Evolutionary conservation across 148 eudicot genomes (phyloP).

Genomic region (Rhododendron vialii): DNA sequence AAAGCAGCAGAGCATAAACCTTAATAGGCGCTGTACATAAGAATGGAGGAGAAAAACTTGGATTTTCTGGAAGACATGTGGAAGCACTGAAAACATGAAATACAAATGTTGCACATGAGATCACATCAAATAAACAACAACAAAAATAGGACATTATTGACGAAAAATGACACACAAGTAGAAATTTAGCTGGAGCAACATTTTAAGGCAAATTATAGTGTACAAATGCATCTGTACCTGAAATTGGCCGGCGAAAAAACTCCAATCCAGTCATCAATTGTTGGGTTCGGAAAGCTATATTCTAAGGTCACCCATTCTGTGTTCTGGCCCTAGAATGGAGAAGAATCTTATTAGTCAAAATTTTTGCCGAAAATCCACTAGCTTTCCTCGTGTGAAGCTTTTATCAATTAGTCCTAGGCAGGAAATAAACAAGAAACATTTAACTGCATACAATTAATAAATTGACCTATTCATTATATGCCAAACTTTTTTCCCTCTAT

Average conservation of each 20-base stretch:
- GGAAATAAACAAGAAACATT: neutral
- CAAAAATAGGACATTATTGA: neutral
- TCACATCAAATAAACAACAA: neutral
- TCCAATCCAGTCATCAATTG: slow-evolving; percentile 75
- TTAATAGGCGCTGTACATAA: slow-evolving; percentile 81
- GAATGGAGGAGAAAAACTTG: slow-evolving; percentile 46
- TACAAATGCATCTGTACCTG: slow-evolving; percentile 33
- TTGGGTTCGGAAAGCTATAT: slow-evolving; percentile 50
- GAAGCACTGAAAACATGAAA: slow-evolving; percentile 44
- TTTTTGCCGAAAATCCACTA: neutral
- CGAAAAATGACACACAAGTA: neutral
- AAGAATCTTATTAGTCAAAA: neutral
- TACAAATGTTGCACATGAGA: neutral
- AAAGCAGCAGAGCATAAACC: slow-evolving; percentile 33
- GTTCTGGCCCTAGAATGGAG: slow-evolving; percentile 36
- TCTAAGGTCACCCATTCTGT: slow-evolving; percentile 68
- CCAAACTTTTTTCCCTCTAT: neutral
- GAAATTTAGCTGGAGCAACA: neutral
- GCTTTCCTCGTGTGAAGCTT: neutral
- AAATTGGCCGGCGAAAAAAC: slow-evolving; percentile 93
- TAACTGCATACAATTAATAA: neutral
- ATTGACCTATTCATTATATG: neutral
- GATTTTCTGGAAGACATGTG: slow-evolving; percentile 47
- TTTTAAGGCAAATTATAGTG: neutral
- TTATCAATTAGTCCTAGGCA: neutral